These are phyloP conservation scores for Pholiota conissans DNA, from an alignment of 768 basidiomycete genomes.

Conservation along the genomic window DNA sequence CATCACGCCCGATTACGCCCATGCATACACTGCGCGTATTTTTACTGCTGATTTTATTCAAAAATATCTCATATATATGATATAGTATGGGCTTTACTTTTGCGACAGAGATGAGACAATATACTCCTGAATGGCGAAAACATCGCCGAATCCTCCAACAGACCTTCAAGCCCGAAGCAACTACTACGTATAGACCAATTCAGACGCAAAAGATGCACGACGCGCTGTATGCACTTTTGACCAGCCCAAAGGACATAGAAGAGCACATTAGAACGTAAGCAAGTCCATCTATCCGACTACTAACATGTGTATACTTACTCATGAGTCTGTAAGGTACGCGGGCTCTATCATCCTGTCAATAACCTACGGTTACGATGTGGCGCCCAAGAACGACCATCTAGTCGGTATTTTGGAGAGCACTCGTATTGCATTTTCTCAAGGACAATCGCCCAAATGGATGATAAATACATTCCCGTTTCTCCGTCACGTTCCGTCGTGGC, in stretches of 20 bases:
- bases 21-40: background rate
- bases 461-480: conserved; percentile 20
- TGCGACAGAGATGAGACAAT: conserved; percentile 6
- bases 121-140: conserved; percentile 34
- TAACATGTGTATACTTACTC: background rate
- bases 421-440: conserved; percentile 18
- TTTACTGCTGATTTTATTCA: background rate
- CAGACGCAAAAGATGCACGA: conserved; percentile 29
- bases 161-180: conserved; percentile 26
- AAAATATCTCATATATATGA: background rate
- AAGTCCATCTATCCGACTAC: background rate
- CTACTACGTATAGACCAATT: conserved; percentile 24
- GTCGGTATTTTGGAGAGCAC: conserved; percentile 29
- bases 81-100: background rate
- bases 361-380: conserved; percentile 21
- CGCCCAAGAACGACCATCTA: conserved; percentile 14
- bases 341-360: conserved; percentile 13
- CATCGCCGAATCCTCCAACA: conserved; percentile 38
- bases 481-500: conserved; percentile 17
- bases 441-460: conserved; percentile 1
- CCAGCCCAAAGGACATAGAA: conserved; percentile 12
- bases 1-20: background rate
- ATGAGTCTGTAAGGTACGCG: background rate
- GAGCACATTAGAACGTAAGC: conserved; percentile 13
- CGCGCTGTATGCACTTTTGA: conserved; percentile 26